Evolutionary conservation across 2,329 filamentous ascomycete species (phyloP).

Genomic region (Pseudomassariella vexata): DNA sequence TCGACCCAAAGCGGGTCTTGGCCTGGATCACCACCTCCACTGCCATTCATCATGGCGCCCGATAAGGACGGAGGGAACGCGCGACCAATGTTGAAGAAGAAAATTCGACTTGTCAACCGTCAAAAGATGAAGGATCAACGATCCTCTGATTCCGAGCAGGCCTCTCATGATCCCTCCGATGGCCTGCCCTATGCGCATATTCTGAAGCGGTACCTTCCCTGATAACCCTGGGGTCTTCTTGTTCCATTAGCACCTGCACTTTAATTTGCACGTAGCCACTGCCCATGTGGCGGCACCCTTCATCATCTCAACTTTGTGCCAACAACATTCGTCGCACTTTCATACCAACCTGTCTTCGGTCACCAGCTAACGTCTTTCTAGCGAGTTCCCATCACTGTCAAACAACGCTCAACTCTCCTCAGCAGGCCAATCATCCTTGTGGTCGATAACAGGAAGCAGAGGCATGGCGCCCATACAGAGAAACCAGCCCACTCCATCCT

Average conservation of each 20-base stretch:
- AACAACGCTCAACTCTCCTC: constrained; percentile 51
- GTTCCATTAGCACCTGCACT: no score
- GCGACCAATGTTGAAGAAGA: no score
- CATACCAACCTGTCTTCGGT: no score
- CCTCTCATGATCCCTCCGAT: constrained; percentile 1
- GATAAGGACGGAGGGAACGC: no score
- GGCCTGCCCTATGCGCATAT: constrained; percentile 17
- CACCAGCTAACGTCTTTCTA: constrained; percentile 27
- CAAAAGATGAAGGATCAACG: background rate
- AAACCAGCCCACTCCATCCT: constrained; percentile 44
- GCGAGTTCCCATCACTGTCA: constrained; percentile 62
- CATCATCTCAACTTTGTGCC: no score
- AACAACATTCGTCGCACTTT: no score
- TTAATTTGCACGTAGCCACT: no score
- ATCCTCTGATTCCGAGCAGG: background rate
- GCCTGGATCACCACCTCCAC: no score
- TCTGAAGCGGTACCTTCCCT: constrained; percentile 19
- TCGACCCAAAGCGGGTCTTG: no score
- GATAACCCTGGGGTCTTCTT: no score
- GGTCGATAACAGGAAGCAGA: constrained; percentile 45
- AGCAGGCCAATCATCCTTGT: constrained; percentile 45
- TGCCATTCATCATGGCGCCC: no score
- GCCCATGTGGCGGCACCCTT: no score
- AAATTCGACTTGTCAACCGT: constrained; percentile 4
- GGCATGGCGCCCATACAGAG: constrained; percentile 44